These are phyloP conservation scores for Mycoemilia scoparia DNA, from an alignment of 192 early-diverging fungal genomes.

Conservation along the genomic window DNA sequence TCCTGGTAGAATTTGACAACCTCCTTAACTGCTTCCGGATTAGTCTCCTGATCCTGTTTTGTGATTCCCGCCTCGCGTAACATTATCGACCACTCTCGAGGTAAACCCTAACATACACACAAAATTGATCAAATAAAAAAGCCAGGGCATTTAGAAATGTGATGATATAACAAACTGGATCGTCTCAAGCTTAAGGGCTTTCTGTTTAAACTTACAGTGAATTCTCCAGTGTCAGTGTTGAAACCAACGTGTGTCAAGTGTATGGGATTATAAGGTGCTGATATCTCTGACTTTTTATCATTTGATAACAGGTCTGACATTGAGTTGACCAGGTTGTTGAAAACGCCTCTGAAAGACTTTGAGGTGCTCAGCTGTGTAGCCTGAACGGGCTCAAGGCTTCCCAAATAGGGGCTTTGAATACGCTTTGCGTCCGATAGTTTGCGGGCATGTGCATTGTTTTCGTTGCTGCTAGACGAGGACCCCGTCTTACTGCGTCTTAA, in stretches of 20 bases:
- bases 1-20: constrained; percentile 74
- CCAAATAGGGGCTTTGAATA: constrained; percentile 29
- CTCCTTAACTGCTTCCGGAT: constrained; percentile 79
- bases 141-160: no score
- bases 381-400: constrained; percentile 29
- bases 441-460: constrained; percentile 15
- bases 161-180: no score
- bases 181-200: no score
- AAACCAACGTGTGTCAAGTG: constrained; percentile 97
- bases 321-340: constrained; percentile 30
- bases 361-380: constrained; percentile 13
- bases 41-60: constrained; percentile 78
- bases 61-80: constrained; percentile 87
- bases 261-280: constrained; percentile 85
- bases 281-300: constrained; percentile 74
- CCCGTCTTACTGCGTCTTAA: constrained; percentile 31
- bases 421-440: constrained; percentile 26
- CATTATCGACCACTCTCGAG: constrained; percentile 82
- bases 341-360: constrained; percentile 30
- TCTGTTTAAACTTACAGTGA: constrained; percentile 38
- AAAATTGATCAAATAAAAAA: constrained; percentile 1
- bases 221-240: constrained; percentile 90
- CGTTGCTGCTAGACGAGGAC: no score
- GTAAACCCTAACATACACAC: constrained; percentile 51
- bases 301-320: constrained; percentile 37